phyloP scores from a whole-genome alignment of 768 basidiomycete species.

The Boletus pseudopeckii region DNA sequence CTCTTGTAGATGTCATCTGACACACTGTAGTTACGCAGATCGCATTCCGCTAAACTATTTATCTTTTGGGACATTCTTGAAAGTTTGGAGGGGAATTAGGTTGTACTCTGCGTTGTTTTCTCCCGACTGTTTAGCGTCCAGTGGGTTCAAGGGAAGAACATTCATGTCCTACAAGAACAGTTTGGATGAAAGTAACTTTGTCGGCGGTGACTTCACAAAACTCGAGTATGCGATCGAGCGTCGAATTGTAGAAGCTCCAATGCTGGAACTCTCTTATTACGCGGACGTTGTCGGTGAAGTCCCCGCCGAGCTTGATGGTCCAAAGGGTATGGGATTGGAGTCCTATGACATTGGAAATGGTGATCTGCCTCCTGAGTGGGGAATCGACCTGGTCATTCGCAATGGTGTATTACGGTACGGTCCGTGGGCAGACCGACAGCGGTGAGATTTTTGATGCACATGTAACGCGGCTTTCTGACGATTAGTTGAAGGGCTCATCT shows the following conservation, averaged over 20 bases:
- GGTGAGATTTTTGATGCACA: slow-evolving; percentile 40
- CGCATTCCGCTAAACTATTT: slow-evolving; percentile 32
- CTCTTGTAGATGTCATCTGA: slow-evolving; percentile 7
- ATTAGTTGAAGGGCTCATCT: slow-evolving; percentile 54
- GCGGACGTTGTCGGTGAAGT: slow-evolving; percentile 80
- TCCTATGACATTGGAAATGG: slow-evolving; percentile 80
- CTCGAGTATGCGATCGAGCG: slow-evolving; percentile 88
- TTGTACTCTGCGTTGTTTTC: slow-evolving; percentile 38
- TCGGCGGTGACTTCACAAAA: slow-evolving; percentile 52
- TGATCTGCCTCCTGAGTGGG: slow-evolving; percentile 89
- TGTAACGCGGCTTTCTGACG: slow-evolving; percentile 1
- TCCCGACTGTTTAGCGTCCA: slow-evolving; percentile 4
- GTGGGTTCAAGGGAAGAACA: slow-evolving; percentile 1
- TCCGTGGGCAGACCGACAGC: slow-evolving; percentile 95
- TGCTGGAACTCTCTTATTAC: slow-evolving; percentile 83
- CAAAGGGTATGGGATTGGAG: slow-evolving; percentile 37
- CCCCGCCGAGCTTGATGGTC: slow-evolving; percentile 37
- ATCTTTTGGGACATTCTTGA: slow-evolving; percentile 40
- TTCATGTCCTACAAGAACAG: slow-evolving; percentile 23
- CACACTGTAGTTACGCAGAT: slow-evolving; percentile 21
- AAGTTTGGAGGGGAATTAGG: slow-evolving; percentile 55
- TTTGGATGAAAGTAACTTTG: slow-evolving; percentile 51
- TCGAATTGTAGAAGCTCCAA: slow-evolving; percentile 72
- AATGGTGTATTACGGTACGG: slow-evolving; percentile 81
- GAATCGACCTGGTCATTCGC: slow-evolving; percentile 77